phyloP scores from a whole-genome alignment of 768 basidiomycete species.

The Suillus subalutaceus region DNA sequence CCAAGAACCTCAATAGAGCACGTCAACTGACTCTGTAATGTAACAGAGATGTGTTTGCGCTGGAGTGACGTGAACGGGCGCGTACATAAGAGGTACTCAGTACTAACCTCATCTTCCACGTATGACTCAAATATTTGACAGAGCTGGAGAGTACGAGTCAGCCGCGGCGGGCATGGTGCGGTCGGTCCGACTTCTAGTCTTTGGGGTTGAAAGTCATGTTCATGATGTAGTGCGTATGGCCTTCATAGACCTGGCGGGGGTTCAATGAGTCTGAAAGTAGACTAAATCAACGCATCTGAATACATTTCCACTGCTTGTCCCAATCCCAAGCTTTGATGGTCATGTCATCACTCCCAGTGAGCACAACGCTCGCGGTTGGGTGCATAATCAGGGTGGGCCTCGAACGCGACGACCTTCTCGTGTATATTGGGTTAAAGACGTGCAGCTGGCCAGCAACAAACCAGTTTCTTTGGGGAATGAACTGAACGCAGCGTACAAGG shows the following conservation, averaged over 20 bases:
- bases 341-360: constrained; percentile 99
- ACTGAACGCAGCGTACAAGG: constrained; percentile 93
- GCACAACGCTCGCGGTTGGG: constrained; percentile 85
- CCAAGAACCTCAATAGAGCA: too few relatives aligned
- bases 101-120: too few relatives aligned
- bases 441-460: constrained; percentile 90
- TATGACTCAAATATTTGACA: too few relatives aligned
- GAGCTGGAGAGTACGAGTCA: too few relatives aligned
- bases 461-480: constrained; percentile 98
- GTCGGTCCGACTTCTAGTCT: constrained; percentile 44
- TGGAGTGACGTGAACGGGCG: too few relatives aligned
- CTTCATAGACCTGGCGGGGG: constrained; percentile 80
- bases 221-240: constrained; percentile 99
- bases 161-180: too few relatives aligned
- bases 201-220: constrained; percentile 97
- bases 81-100: too few relatives aligned
- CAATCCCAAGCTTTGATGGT: constrained; percentile 99
- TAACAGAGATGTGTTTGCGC: too few relatives aligned
- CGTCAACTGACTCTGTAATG: too few relatives aligned
- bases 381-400: constrained; percentile 99
- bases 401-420: constrained; percentile 92
- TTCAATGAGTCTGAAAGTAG: background rate
- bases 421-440: constrained; percentile 98
- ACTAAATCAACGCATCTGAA: constrained; percentile 63
- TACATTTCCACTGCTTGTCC: constrained; percentile 98